Evolutionary conservation across 164 flowering plant species (phyloP).

Genomic region (Annona cherimola): DNA sequence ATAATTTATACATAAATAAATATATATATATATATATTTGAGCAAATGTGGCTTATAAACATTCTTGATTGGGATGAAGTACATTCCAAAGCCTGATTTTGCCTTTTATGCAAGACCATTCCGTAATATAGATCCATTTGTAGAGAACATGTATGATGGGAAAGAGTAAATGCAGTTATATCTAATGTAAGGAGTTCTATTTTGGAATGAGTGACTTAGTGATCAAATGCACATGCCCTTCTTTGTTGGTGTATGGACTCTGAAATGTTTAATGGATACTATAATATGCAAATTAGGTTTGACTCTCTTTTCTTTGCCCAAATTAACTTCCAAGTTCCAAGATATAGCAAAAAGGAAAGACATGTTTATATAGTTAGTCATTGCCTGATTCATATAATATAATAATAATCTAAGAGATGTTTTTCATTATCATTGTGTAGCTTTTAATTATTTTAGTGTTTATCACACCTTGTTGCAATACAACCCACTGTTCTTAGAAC

Average conservation of each 20-base stretch:
- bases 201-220: neutral
- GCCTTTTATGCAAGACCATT: too few relatives aligned
- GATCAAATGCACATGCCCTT: neutral
- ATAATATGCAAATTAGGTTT: constrained; percentile 55
- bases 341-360: constrained; percentile 68
- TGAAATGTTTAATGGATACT: constrained; percentile 4
- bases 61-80: too few relatives aligned
- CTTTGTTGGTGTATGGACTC: neutral
- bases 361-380: neutral
- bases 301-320: constrained; percentile 77
- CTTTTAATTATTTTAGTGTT: too few relatives aligned
- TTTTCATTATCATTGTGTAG: neutral
- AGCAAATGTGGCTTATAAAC: too few relatives aligned
- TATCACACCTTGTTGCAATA: too few relatives aligned
- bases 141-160: too few relatives aligned
- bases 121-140: too few relatives aligned
- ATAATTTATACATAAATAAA: too few relatives aligned
- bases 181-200: neutral
- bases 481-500: too few relatives aligned
- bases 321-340: constrained; percentile 90
- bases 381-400: neutral
- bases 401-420: neutral
- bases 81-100: too few relatives aligned
- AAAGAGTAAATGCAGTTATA: neutral
- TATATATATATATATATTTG: too few relatives aligned